A percentile compares a stretch with the other conserved stretches of the same genome.
Evolutionary conservation across 2,329 filamentous ascomycete genomes (phyloP).

Genomic region (Chrysoporthe cubensis): DNA sequence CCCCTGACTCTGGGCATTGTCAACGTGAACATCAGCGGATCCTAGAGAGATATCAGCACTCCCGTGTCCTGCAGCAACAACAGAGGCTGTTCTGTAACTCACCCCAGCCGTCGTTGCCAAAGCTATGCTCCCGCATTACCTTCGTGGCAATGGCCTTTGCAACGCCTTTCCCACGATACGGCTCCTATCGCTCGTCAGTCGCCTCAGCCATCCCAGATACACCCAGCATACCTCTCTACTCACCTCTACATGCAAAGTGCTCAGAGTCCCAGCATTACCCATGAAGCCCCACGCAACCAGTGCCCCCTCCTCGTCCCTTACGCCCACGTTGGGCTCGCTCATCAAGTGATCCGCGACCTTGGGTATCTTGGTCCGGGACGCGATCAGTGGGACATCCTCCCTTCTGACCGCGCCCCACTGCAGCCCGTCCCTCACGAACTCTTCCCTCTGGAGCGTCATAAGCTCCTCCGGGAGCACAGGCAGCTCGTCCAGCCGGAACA

Average conservation of each 20-base stretch:
- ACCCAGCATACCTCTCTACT: slow-evolving; percentile 3
- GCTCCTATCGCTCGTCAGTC: slow-evolving; percentile 41
- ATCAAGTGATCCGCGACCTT: slow-evolving; percentile 53
- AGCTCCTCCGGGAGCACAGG: slow-evolving; percentile 36
- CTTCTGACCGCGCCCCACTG: slow-evolving; percentile 56
- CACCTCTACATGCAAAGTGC: slow-evolving; percentile 36
- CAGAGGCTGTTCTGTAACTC: background rate
- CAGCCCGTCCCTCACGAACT: slow-evolving; percentile 50
- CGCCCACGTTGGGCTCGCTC: slow-evolving; percentile 50
- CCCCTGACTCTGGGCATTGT: slow-evolving; percentile 63
- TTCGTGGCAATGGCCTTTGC: slow-evolving; percentile 65
- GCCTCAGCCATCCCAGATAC: background rate
- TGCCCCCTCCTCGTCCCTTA: slow-evolving; percentile 50
- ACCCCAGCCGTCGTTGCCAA: slow-evolving; percentile 55
- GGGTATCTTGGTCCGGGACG: slow-evolving; percentile 59
- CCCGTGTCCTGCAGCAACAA: too few species aligned
- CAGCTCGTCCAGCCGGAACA: slow-evolving; percentile 55
- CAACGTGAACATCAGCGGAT: slow-evolving; percentile 65
- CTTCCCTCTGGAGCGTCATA: slow-evolving; percentile 27
- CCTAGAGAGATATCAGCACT: slow-evolving; percentile 8
- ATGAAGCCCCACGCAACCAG: slow-evolving; percentile 69
- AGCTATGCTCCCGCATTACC: slow-evolving; percentile 58
- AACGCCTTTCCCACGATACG: slow-evolving; percentile 64
- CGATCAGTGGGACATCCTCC: slow-evolving; percentile 60
- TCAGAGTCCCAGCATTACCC: slow-evolving; percentile 40